Percentiles rank a stretch among this genome's conserved stretches.
These are phyloP conservation scores for Penicillium subrubescens DNA, from an alignment of 495 filamentous ascomycete genomes.

Conservation along the genomic window DNA sequence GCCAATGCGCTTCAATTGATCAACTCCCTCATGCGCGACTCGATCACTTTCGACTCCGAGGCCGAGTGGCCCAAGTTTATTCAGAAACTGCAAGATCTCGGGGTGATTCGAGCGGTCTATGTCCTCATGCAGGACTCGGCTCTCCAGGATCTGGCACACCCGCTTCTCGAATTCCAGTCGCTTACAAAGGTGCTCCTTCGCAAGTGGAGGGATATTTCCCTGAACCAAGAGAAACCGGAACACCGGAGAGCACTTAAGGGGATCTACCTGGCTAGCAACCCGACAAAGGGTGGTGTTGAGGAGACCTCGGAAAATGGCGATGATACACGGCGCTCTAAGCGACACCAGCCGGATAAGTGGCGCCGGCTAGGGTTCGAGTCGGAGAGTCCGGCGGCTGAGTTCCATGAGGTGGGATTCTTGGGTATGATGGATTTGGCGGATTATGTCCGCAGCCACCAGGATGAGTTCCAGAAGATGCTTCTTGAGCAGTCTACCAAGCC, in stretches of 20 bases:
- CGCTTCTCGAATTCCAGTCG: slow-evolving; percentile 89
- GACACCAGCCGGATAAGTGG: slow-evolving; percentile 92
- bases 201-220: slow-evolving; percentile 85
- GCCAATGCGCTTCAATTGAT: slow-evolving; percentile 94
- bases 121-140: slow-evolving; percentile 90
- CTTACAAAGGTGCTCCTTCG: slow-evolving; percentile 86
- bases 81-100: slow-evolving; percentile 87
- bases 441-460: slow-evolving; percentile 86
- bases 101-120: slow-evolving; percentile 90
- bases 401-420: slow-evolving; percentile 82
- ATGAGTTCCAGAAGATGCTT: slow-evolving; percentile 87
- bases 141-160: slow-evolving; percentile 90
- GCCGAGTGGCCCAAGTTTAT: slow-evolving; percentile 94
- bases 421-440: slow-evolving; percentile 98
- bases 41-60: slow-evolving; percentile 76
- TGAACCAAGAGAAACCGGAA: slow-evolving; percentile 85
- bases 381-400: slow-evolving; percentile 82
- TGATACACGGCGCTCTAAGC: slow-evolving; percentile 57
- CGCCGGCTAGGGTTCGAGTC: slow-evolving; percentile 88
- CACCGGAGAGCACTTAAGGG: slow-evolving; percentile 86
- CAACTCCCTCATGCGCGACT: slow-evolving; percentile 92
- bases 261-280: slow-evolving; percentile 79
- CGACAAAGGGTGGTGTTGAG: slow-evolving; percentile 49
- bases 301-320: slow-evolving; percentile 33
- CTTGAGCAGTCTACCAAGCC: slow-evolving; percentile 84